Base-by-base conservation (phyloP, 2,329 filamentous ascomycete genomes). In the Setomelanomma holmii region DNA sequence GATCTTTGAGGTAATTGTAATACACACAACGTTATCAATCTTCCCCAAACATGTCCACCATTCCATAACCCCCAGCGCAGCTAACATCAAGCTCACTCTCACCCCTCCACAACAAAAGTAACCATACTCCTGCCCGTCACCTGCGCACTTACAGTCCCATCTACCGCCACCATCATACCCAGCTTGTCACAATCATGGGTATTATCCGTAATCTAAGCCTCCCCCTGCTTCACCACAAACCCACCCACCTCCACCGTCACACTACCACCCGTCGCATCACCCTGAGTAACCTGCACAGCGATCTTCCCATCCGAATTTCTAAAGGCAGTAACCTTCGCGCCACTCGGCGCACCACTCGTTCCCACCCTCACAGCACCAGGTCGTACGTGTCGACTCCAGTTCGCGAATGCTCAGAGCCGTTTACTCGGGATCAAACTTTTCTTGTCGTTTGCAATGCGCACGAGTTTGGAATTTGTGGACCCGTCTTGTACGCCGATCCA, bases 401-500 rank as follows among this genome's bases (percentile, higher is more conserved):
- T 74, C 4, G 75, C 76, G 41, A 77, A 73, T 0, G 76, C 76
- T 75, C 76, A 79, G 5, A 78, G 63, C 5, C 73, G 66, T 45
- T 72, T 74, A 10, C 63, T 67, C 1, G 69, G 62, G 17, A 67
- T 71, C 10, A 75, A 64, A 34, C 56, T 48, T 39, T 72, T 73
- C 49, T 71, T 69, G 24, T 73, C 71, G 41, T 69, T 66, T 6
- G 56, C 50, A 23, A 75, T 71, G 45, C 73, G 64, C 44, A 76
- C 63, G 17, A 76, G 67, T 44, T 67, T 72, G 39, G 60, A 64
- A 59, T 71, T 75, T 23, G 68, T 73, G 17, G 75, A 70, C 34
- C 73, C 74, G 48, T 70, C 74, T 49, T 77, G 74, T 2, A 67
- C 66, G 21, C 81, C 80, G 60, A 82, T 76, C 82, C 82, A 85